Evolutionary conservation across 371 early-diverging fungal species (phyloP), one percentile per base, ranked within the genome.

Genomic region (Syncephalastrum contaminatum): DNA sequence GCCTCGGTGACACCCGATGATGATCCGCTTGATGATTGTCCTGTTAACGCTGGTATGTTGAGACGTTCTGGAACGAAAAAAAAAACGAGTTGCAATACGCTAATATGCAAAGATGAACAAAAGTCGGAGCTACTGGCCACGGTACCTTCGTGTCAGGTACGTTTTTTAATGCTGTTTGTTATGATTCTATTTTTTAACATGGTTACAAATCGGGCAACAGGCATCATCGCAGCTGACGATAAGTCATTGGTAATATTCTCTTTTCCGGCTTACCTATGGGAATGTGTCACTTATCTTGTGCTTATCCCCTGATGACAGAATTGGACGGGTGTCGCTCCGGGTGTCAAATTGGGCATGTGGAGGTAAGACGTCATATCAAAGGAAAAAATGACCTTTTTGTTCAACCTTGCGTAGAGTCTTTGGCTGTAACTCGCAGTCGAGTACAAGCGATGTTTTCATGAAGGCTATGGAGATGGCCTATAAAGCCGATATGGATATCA

Each of bases 391-490:
- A 40, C 14, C 16, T 20, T 27, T 48, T n/a, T 45, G 5, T 22
- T 36, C 30, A 41, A 44, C 21, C 10, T 2, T 39, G 13, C 25
- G 19, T 59, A 58, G 68, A 58, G 67, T 74, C 0, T 71, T 62
- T 47, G 62, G 67, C 19, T 71, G 75, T 21, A 51, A 66, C 20
- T 54, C 46, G 21, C 19, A 75, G 51, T 68, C 71, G 8, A 89
- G 88, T n/a, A 69, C 84, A 0, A 82, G 81, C 36, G 92, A 91
- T 55, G 69, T 88, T 5, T 76, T 93, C 8, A 72, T 89, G 53
- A 77, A 79, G 44, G 93, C 90, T 0, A 76, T 93, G 74, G 86
- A 85, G 47, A 58, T 22, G 5, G 93, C 94, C 1, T 83, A 76
- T 57, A 60, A 69, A 0, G 92, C 87, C 54, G 75, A 81, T 5